Conservation (phyloP, 1,284 basidiomycete species). For the Moesziomyces sp. region DNA sequence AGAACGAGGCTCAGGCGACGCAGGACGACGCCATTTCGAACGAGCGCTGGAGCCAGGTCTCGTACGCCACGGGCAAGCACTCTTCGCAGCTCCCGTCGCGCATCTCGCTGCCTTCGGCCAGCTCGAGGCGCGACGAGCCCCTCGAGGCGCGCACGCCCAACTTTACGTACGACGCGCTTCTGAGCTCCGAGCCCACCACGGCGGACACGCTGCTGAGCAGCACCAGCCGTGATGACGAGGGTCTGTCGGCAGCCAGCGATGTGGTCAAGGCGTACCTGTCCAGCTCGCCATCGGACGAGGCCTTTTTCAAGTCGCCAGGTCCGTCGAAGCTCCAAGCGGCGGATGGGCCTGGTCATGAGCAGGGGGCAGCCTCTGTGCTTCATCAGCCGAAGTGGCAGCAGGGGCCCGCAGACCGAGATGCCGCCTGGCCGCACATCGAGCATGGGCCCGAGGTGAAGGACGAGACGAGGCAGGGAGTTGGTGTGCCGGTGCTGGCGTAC, state of each 20-base stretch:
- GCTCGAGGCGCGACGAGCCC: constrained; percentile 9
- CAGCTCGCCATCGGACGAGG: constrained; percentile 28
- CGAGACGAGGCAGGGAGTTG: background rate
- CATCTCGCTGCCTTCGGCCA: constrained; percentile 15
- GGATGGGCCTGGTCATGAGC: background rate
- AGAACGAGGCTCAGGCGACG: background rate
- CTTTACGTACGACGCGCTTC: constrained; percentile 27
- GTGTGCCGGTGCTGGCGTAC: constrained; percentile 13
- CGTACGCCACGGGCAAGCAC: constrained; percentile 8
- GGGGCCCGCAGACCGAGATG: background rate
- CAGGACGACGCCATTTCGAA: constrained; percentile 5
- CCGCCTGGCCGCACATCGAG: too few relatives aligned
- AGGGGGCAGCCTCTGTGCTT: background rate
- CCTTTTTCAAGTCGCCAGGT: constrained; percentile 18
- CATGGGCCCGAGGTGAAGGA: background rate
- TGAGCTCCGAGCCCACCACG: constrained; percentile 30
- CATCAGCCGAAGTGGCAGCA: background rate
- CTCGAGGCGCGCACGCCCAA: constrained; percentile 18
- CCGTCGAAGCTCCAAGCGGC: background rate
- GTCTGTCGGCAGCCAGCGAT: constrained; percentile 18
- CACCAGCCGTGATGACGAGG: constrained; percentile 10
- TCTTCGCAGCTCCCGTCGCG: constrained; percentile 15
- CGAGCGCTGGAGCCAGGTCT: constrained; percentile 31
- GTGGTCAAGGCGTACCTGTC: constrained; percentile 26
- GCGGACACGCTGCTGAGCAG: constrained; percentile 32